Percentiles rank a stretch among this genome's conserved stretches.
These are phyloP conservation scores for Yarrowia keelungensis DNA, from an alignment of 805 yeast genomes.

Conservation along the genomic window DNA sequence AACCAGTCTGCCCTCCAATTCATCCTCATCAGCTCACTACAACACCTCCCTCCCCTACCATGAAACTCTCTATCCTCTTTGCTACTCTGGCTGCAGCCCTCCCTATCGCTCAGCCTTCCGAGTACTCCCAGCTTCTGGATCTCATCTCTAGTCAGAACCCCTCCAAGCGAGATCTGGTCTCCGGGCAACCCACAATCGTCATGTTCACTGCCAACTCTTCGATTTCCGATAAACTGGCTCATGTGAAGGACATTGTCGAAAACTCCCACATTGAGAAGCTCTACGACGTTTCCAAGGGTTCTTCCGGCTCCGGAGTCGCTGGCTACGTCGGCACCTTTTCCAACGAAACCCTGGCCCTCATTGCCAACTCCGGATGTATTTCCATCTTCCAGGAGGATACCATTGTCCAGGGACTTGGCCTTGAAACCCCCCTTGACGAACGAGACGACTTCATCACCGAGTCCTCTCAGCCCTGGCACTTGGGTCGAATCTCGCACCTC, in stretches of 20 bases:
- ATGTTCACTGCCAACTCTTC: slow-evolving; percentile 21
- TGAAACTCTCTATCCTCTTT: slow-evolving; percentile 43
- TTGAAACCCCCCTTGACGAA: slow-evolving; percentile 58
- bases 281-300: background rate
- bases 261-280: slow-evolving; percentile 17
- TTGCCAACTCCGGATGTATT: slow-evolving; percentile 61
- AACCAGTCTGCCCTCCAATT: background rate
- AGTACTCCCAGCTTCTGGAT: slow-evolving; percentile 28
- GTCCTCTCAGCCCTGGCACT: slow-evolving; percentile 77
- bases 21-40: background rate
- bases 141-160: slow-evolving; percentile 1
- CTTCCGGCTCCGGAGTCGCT: slow-evolving; percentile 48
- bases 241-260: slow-evolving; percentile 4
- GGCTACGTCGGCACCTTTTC: slow-evolving; percentile 59
- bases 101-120: slow-evolving; percentile 10
- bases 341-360: slow-evolving; percentile 54
- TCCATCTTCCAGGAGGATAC: slow-evolving; percentile 74
- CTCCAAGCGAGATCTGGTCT: slow-evolving; percentile 3
- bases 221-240: slow-evolving; percentile 18
- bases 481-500: slow-evolving; percentile 71
- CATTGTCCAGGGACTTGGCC: slow-evolving; percentile 59
- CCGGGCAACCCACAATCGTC: slow-evolving; percentile 18
- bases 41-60: background rate
- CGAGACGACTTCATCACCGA: slow-evolving; percentile 55
- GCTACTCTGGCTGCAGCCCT: slow-evolving; percentile 14